Evolutionary conservation across 768 basidiomycete species (phyloP).

Genomic region (Candolleomyces eurysporus): DNA sequence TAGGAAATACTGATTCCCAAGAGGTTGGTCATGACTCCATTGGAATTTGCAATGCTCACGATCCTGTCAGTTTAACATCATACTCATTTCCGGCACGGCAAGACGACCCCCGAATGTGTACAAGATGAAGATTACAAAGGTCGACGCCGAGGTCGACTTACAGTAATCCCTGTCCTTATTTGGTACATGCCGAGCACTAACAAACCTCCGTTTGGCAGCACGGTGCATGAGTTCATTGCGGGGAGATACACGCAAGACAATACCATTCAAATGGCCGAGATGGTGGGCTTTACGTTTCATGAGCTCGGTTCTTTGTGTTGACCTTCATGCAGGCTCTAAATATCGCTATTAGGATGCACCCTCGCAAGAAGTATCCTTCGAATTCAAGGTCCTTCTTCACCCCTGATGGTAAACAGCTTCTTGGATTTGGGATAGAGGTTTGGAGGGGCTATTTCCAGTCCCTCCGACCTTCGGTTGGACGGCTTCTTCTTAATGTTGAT

Average conservation of each 20-base stretch:
- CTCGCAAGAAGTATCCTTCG: constrained; percentile 65
- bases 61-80: constrained; percentile 55
- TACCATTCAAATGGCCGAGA: constrained; percentile 57
- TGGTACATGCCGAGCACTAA: not conserved
- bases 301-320: not conserved
- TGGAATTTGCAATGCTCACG: not conserved
- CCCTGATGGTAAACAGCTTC: constrained; percentile 43
- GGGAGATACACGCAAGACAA: constrained; percentile 69
- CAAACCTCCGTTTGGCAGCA: constrained; percentile 32
- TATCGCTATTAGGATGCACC: constrained; percentile 75
- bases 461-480: constrained; percentile 61
- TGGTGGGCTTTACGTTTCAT: constrained; percentile 31
- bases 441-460: constrained; percentile 86
- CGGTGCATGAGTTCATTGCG: constrained; percentile 57
- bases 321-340: constrained; percentile 56
- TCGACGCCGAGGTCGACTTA: constrained; percentile 38
- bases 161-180: constrained; percentile 20
- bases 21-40: constrained; percentile 36
- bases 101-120: constrained; percentile 59
- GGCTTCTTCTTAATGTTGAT: constrained; percentile 73
- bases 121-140: constrained; percentile 61
- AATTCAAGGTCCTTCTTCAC: constrained; percentile 80
- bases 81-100: constrained; percentile 19
- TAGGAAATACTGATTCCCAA: constrained; percentile 50
- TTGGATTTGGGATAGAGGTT: constrained; percentile 63